phyloP scores from a whole-genome alignment of 1,284 basidiomycete genomes.

The Sutorius eximius region DNA sequence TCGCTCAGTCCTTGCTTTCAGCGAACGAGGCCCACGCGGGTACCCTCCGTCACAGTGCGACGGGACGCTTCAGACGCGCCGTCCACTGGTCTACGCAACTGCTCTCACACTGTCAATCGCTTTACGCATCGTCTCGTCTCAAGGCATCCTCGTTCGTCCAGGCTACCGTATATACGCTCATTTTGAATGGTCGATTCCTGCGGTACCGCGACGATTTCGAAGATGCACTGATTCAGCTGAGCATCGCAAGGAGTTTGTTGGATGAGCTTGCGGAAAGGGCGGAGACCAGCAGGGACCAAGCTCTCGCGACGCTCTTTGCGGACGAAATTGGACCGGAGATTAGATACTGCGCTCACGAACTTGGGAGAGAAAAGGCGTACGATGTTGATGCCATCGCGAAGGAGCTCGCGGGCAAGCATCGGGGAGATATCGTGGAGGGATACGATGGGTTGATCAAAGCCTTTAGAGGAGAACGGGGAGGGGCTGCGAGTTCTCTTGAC shows the following conservation, averaged over 20 bases:
- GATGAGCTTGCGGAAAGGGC: constrained; percentile 70
- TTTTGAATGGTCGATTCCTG: constrained; percentile 75
- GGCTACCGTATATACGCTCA: constrained; percentile 64
- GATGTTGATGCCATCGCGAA: constrained; percentile 82
- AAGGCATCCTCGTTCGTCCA: constrained; percentile 60
- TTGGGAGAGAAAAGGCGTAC: constrained; percentile 73
- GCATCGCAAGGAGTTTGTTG: constrained; percentile 78
- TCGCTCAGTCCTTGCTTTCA: constrained; percentile 54
- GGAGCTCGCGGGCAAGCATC: constrained; percentile 64
- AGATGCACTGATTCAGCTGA: constrained; percentile 75
- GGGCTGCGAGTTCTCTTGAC: constrained; percentile 41
- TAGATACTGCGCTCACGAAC: constrained; percentile 88
- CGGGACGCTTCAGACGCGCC: constrained; percentile 81
- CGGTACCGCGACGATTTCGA: constrained; percentile 74
- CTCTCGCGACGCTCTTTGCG: constrained; percentile 80
- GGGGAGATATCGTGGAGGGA: constrained; percentile 60
- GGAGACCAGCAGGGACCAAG: constrained; percentile 85
- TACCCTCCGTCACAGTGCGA: constrained; percentile 69
- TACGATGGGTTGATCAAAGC: constrained; percentile 59
- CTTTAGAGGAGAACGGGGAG: constrained; percentile 48
- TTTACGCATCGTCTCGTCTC: constrained; percentile 55
- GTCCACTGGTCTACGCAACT: constrained; percentile 83
- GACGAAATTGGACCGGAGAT: constrained; percentile 92
- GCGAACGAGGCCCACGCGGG: constrained; percentile 51
- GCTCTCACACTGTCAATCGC: constrained; percentile 69